These are phyloP conservation scores for Pisolithus tinctorius DNA, from an alignment of 768 basidiomycete species.

Conservation along the genomic window DNA sequence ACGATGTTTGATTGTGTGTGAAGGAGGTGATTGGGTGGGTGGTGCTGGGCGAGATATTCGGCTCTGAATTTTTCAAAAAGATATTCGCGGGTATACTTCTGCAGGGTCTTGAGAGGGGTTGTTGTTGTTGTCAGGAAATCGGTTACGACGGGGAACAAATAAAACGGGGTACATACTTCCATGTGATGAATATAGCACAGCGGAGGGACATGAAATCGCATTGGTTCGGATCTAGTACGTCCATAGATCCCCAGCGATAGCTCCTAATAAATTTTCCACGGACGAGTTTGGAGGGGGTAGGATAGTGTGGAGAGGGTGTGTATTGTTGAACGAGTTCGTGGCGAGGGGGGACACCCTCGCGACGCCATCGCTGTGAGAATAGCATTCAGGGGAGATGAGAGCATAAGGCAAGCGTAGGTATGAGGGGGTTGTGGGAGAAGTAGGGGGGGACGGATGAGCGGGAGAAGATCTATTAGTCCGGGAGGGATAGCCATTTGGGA, in stretches of 20 bases:
- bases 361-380: constrained; percentile 80
- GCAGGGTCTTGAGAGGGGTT: constrained; percentile 52
- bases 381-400: constrained; percentile 75
- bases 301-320: constrained; percentile 47
- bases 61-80: constrained; percentile 70
- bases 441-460: constrained; percentile 54
- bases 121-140: constrained; percentile 8
- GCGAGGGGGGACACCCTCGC: constrained; percentile 48
- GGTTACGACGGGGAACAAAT: constrained; percentile 10
- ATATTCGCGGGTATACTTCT: constrained; percentile 80
- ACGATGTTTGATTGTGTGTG: constrained; percentile 33
- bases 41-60: constrained; percentile 52
- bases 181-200: constrained; percentile 78
- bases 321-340: constrained; percentile 73
- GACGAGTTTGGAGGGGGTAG: constrained; percentile 38
- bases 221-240: constrained; percentile 72
- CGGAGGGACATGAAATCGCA: constrained; percentile 77
- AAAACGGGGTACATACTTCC: constrained; percentile 63
- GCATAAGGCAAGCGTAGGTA: constrained; percentile 74
- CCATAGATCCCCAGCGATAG: constrained; percentile 82
- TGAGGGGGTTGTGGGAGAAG: constrained; percentile 55
- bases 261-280: constrained; percentile 62
- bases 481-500: constrained; percentile 44
- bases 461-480: constrained; percentile 47
- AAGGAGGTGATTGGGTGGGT: constrained; percentile 37